A percentile compares a stretch with the other conserved stretches of the same genome.
Conservation (phyloP, 352 stramenopile genomes). For the Phytophthora aleatoria region DNA sequence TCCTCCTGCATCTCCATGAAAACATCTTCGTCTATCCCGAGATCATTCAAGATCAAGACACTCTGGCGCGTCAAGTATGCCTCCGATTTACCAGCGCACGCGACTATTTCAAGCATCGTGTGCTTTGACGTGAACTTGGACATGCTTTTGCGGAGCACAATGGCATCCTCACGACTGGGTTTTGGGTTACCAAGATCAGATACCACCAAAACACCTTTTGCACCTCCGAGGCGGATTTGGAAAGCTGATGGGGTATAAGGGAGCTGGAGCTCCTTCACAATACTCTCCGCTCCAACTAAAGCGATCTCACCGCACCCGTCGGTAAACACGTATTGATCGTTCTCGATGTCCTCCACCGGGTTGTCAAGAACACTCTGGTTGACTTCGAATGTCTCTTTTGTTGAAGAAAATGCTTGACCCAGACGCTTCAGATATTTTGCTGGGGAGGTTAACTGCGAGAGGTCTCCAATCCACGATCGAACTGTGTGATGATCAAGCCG, state of each 20-base stretch:
- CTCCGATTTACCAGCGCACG: slow-evolving; percentile 51
- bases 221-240: slow-evolving; percentile 74
- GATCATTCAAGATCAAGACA: slow-evolving; percentile 68
- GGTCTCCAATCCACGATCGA: slow-evolving; percentile 65
- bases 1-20: slow-evolving; percentile 79
- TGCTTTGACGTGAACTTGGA: slow-evolving; percentile 69
- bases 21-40: slow-evolving; percentile 61
- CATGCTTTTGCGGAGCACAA: slow-evolving; percentile 71
- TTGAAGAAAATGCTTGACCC: slow-evolving; percentile 77
- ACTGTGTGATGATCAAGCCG: slow-evolving; percentile 52
- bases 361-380: slow-evolving; percentile 49
- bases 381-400: slow-evolving; percentile 54
- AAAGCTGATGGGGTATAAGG: slow-evolving; percentile 60
- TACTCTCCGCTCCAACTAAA: slow-evolving; percentile 32
- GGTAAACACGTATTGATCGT: slow-evolving; percentile 59
- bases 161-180: slow-evolving; percentile 21
- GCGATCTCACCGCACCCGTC: slow-evolving; percentile 79
- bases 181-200: slow-evolving; percentile 40
- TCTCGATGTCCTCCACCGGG: slow-evolving; percentile 50
- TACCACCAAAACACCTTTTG: slow-evolving; percentile 78
- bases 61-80: slow-evolving; percentile 81
- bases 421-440: slow-evolving; percentile 83
- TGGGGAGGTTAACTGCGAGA: slow-evolving; percentile 52
- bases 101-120: slow-evolving; percentile 73
- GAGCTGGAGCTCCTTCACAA: slow-evolving; percentile 49